Conservation (phyloP, 177 flowering plant species). For the Vitis hybrid region DNA sequence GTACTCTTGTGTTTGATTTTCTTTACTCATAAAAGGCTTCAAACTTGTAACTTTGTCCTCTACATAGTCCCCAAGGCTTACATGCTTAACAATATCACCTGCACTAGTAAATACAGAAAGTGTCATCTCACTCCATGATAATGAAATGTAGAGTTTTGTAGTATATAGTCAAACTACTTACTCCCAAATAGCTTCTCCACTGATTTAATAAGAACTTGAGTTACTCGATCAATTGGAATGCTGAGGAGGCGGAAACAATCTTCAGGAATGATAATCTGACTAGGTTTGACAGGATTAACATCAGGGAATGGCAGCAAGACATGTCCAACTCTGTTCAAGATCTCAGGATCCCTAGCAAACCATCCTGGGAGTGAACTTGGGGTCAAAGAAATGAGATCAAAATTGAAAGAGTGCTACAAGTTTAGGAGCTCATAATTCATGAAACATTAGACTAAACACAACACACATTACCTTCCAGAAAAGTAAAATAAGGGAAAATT, state of each 20-base stretch:
- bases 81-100: conserved; percentile 53
- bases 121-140: neutral
- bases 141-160: too few relatives aligned
- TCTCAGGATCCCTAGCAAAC: conserved; percentile 84
- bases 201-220: conserved; percentile 41
- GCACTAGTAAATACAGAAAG: conserved; percentile 8
- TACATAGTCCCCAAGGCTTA: conserved; percentile 63
- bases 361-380: conserved; percentile 56
- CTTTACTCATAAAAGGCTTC: conserved; percentile 45
- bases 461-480: neutral
- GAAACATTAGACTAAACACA: neutral
- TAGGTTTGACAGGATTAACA: conserved; percentile 31
- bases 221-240: conserved; percentile 48
- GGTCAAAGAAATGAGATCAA: neutral
- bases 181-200: conserved; percentile 73
- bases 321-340: conserved; percentile 66
- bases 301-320: conserved; percentile 49
- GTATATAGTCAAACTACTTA: conserved; percentile 20
- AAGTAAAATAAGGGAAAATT: too few relatives aligned
- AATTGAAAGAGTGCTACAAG: neutral
- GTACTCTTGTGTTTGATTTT: conserved; percentile 30
- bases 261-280: conserved; percentile 61
- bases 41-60: conserved; percentile 69
- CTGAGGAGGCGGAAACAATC: conserved; percentile 79
- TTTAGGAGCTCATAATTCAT: too few relatives aligned